Percentiles rank a stretch among this genome's conserved stretches.
Conservation (phyloP, 345 rosid species). For the Heritiera fomes region DNA sequence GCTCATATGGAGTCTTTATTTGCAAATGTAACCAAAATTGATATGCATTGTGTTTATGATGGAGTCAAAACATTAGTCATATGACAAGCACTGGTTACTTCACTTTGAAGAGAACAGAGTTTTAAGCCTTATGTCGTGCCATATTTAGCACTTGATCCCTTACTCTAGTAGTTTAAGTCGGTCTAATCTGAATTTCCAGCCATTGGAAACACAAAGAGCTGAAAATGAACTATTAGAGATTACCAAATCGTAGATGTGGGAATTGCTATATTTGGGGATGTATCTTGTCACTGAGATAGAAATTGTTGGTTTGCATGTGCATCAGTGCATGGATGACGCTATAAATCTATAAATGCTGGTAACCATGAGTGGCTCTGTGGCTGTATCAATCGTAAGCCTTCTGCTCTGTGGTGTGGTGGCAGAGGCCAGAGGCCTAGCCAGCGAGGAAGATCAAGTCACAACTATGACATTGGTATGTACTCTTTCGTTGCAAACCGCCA, state of each 20-base stretch:
- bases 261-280: not conserved
- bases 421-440: constrained; percentile 4
- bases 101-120: not conserved
- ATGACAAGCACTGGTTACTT: not conserved
- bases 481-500: constrained; percentile 30
- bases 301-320: constrained; percentile 23
- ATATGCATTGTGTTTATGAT: not conserved
- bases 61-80: not conserved
- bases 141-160: not conserved
- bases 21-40: not conserved
- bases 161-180: not conserved
- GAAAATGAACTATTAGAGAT: not conserved
- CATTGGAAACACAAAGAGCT: not conserved
- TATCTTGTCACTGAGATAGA: not conserved
- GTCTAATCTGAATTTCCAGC: not conserved
- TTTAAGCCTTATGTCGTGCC: not conserved
- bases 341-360: constrained; percentile 18
- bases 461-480: not conserved
- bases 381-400: not conserved
- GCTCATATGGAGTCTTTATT: not conserved
- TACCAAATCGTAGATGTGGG: not conserved
- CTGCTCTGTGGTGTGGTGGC: not conserved
- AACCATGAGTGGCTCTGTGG: not conserved
- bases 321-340: constrained; percentile 27
- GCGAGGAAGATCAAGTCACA: not conserved